These are phyloP conservation scores for Hyaloscypha finlandica DNA, from an alignment of 495 filamentous ascomycete species.

Conservation along the genomic window DNA sequence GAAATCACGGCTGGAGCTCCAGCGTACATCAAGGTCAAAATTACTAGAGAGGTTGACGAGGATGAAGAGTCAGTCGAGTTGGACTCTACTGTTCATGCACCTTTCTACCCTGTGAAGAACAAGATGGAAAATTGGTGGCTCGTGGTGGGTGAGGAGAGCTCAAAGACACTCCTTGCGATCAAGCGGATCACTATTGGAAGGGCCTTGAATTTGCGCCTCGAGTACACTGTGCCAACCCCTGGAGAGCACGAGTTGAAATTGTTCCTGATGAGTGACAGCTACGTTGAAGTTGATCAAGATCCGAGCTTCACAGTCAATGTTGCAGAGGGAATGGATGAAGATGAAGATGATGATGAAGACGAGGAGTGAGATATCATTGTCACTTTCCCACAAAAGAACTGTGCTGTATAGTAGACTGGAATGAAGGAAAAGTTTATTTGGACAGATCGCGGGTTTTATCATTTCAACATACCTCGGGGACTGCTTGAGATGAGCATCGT, in stretches of 20 bases:
- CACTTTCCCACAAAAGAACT: constrained; percentile 14
- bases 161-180: constrained; percentile 84
- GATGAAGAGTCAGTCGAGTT: constrained; percentile 65
- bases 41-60: constrained; percentile 76
- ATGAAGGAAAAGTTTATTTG: constrained; percentile 28
- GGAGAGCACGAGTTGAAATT: constrained; percentile 88
- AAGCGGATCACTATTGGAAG: constrained; percentile 88
- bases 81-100: constrained; percentile 87
- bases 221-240: constrained; percentile 83
- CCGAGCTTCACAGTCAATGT: constrained; percentile 83
- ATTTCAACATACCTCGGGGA: constrained; percentile 6
- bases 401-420: constrained; percentile 34
- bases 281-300: constrained; percentile 95
- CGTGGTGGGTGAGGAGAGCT: constrained; percentile 87
- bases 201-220: constrained; percentile 75
- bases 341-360: constrained; percentile 71
- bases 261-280: constrained; percentile 97
- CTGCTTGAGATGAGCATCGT: constrained; percentile 6
- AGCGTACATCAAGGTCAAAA: constrained; percentile 80
- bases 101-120: constrained; percentile 79
- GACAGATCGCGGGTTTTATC: constrained; percentile 16
- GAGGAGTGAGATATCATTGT: constrained; percentile 30
- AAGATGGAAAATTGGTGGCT: constrained; percentile 99
- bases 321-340: constrained; percentile 93
- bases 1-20: constrained; percentile 77